These are phyloP conservation scores for Hemileccinum impolitum DNA, from an alignment of 768 basidiomycete species.

Conservation along the genomic window DNA sequence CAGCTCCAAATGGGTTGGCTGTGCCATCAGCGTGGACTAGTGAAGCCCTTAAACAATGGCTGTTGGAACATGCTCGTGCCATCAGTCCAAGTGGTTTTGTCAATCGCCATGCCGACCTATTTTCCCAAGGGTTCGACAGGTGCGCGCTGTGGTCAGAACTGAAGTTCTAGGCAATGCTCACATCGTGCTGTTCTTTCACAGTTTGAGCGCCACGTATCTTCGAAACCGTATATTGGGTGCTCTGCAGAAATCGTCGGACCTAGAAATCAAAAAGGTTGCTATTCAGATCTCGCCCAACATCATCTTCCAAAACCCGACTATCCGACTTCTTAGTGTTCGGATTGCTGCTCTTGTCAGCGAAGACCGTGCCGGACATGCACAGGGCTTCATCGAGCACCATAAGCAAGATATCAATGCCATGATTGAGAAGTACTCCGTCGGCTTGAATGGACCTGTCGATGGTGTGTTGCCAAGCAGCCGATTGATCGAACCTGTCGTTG, in stretches of 20 bases:
- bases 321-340: constrained; percentile 10
- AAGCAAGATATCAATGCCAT: constrained; percentile 31
- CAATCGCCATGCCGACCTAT: constrained; percentile 14
- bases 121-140: constrained; percentile 36
- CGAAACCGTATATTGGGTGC: constrained; percentile 16
- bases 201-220: constrained; percentile 24
- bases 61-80: constrained; percentile 6
- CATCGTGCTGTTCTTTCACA: neutral
- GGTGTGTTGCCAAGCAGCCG: constrained; percentile 10
- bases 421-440: constrained; percentile 36
- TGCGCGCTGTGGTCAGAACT: neutral
- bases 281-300: constrained; percentile 25
- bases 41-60: constrained; percentile 7
- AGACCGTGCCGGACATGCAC: neutral
- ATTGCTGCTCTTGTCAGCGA: constrained; percentile 8
- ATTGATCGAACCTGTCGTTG: neutral
- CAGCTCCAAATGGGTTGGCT: neutral
- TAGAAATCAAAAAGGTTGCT: constrained; percentile 19
- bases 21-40: constrained; percentile 5
- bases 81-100: constrained; percentile 2
- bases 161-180: neutral
- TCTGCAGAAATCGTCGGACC: constrained; percentile 26
- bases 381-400: neutral
- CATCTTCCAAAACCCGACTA: constrained; percentile 39
- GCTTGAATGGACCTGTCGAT: constrained; percentile 15